Conservation (phyloP, 2,329 filamentous ascomycete genomes). For the Diplocarpon mali region DNA sequence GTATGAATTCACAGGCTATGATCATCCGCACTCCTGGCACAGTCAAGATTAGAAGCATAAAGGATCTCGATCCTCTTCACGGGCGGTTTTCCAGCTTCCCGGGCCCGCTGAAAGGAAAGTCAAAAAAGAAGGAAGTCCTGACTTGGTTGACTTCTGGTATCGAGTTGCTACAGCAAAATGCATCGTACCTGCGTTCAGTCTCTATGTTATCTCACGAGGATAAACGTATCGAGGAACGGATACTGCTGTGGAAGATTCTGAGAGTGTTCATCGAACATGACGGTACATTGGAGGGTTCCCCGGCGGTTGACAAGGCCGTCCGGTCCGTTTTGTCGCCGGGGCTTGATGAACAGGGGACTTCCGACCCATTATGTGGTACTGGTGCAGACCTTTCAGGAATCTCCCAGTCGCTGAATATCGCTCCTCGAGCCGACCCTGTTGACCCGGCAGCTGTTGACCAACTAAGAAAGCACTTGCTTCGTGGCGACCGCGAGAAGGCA, state of each 20-base stretch:
- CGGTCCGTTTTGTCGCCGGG: slow-evolving; percentile 61
- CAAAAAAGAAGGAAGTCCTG: slow-evolving; percentile 89
- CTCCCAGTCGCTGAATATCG: slow-evolving; percentile 26
- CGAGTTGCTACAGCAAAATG: slow-evolving; percentile 53
- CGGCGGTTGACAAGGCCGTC: slow-evolving; percentile 62
- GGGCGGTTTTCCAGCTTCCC: slow-evolving; percentile 75
- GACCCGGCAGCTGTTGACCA: slow-evolving; percentile 60
- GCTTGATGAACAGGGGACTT: slow-evolving; percentile 24
- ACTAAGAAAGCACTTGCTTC: slow-evolving; percentile 61
- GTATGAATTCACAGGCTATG: slow-evolving; percentile 55
- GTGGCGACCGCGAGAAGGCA: slow-evolving; percentile 79
- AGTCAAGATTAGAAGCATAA: slow-evolving; percentile 65
- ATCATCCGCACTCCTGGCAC: slow-evolving; percentile 76
- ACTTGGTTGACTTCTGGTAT: slow-evolving; percentile 73
- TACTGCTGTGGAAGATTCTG: slow-evolving; percentile 80
- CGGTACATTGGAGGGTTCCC: slow-evolving; percentile 63
- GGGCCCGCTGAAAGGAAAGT: slow-evolving; percentile 77
- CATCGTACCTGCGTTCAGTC: slow-evolving; percentile 31
- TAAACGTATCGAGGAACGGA: slow-evolving; percentile 67
- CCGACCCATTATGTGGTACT: slow-evolving; percentile 27
- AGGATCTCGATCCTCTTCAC: slow-evolving; percentile 58
- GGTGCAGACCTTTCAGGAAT: slow-evolving; percentile 32
- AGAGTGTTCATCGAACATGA: slow-evolving; percentile 77
- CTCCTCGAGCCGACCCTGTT: slow-evolving; percentile 50
- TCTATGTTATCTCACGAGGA: slow-evolving; percentile 45